phyloP scores from a whole-genome alignment of 148 eudicot species.

The Talinum fruticosum region DNA sequence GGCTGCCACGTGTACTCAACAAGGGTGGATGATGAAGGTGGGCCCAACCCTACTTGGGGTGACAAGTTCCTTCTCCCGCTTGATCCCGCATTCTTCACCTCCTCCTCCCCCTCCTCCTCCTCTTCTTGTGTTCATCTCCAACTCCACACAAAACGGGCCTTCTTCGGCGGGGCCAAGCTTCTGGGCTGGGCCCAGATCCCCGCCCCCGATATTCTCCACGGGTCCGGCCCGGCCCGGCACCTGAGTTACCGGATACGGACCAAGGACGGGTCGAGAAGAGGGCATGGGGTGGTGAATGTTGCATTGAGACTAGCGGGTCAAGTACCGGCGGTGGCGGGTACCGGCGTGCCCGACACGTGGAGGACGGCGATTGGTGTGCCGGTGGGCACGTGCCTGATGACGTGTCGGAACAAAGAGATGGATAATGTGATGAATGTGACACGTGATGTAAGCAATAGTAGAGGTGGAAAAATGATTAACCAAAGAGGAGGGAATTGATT shows the following conservation, averaged over 20 bases:
- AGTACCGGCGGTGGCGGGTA: slow-evolving; percentile 7
- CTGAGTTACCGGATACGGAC: slow-evolving; percentile 54
- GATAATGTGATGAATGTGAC: neutral
- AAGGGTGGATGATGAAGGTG: slow-evolving; percentile 44
- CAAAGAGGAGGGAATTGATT: neutral
- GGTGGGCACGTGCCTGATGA: slow-evolving; percentile 19
- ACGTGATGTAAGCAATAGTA: neutral
- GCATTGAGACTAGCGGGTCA: slow-evolving; percentile 34
- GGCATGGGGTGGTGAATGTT: slow-evolving; percentile 51
- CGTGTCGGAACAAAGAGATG: slow-evolving; percentile 10
- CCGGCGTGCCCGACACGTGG: slow-evolving; percentile 13
- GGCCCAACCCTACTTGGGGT: slow-evolving; percentile 55
- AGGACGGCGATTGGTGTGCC: slow-evolving; percentile 44
- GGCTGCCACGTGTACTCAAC: slow-evolving; percentile 37
- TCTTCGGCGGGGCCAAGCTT: slow-evolving; percentile 29
- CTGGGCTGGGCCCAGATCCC: slow-evolving; percentile 68
- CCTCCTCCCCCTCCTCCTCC: neutral
- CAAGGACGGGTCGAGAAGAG: slow-evolving; percentile 55
- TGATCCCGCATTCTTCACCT: slow-evolving; percentile 33
- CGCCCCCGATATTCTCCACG: slow-evolving; percentile 38
- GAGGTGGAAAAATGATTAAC: neutral
- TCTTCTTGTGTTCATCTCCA: slow-evolving; percentile 38
- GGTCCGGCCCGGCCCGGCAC: slow-evolving; percentile 34
- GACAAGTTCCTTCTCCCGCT: slow-evolving; percentile 48
- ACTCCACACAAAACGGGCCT: slow-evolving; percentile 33